Base-by-base conservation (phyloP, 441 rosid genomes). In the Theobroma grandiflorum region DNA sequence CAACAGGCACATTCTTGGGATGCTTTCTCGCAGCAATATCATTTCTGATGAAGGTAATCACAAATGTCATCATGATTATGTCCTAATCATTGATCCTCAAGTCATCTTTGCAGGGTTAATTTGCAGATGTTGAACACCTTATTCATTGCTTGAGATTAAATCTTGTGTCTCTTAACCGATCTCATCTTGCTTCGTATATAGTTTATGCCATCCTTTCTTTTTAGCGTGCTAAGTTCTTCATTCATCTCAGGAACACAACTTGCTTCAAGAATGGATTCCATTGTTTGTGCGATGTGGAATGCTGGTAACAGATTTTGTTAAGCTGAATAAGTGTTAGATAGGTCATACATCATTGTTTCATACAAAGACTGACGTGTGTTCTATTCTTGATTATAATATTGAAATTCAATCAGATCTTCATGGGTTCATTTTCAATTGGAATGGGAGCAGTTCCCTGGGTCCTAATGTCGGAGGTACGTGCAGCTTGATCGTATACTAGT, bases 381-480 rank as follows among this genome's bases (percentile, higher is more conserved):
- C 16, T 58, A 45, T 75, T 69, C 18, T 40, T 78, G 68, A 7
- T 73, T 40, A 37, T 33, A 2, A 49, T 20, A 40, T 66, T 33
- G 75, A 76, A 38, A 40, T 74, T 55, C 37, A 50, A 69, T 40
- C 90, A 96, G 98, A 85, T 91, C 69, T 96, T 88, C 88, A 87
- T 90, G 83, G 89, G 90, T 63, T 85, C 97, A 5, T 96, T 96
- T 84, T 91, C 98, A 2, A 88, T 88, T 53, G 99, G 99, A 83
- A 91, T 96, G 97, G 98, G 97, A 64, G 93, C 98, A 16, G 90
- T 93, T 88, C 97, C 98, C 16, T 94, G 98, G 98, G 98, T 96
- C 2, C 84, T 96, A 76, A 92, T 96, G 99, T 96, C 98, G 5
- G 96, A 96, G 97, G 97, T 96, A 90, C 79, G 9, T n/a, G 20